Percentiles rank a stretch among this genome's conserved stretches.
Conservation (phyloP, 2,329 filamentous ascomycete species). For the Ophiocordyceps camponoti-saundersi region DNA sequence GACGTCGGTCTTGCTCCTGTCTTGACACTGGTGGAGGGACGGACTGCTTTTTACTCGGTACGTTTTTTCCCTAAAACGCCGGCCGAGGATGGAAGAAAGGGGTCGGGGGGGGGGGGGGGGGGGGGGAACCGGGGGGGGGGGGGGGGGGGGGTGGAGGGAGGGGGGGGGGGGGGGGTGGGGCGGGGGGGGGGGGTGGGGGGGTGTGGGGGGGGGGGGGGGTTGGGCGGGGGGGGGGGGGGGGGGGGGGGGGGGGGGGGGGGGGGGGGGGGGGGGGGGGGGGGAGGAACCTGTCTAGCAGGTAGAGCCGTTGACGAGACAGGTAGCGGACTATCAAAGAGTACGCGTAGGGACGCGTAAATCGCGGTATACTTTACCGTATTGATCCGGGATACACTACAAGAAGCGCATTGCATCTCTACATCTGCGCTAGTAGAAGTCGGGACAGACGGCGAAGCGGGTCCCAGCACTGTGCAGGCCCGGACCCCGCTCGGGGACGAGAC, state of each 20-base stretch:
- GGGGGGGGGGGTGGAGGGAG: background rate
- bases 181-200: background rate
- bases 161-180: background rate
- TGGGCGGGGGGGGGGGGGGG: background rate
- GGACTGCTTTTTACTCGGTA: background rate
- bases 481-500: background rate
- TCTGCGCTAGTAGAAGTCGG: background rate
- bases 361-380: background rate
- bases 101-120: background rate
- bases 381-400: background rate
- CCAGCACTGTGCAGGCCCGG: background rate
- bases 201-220: background rate
- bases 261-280: background rate
- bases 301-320: background rate
- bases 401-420: background rate
- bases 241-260: too few species aligned
- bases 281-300: background rate
- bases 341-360: background rate
- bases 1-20: background rate
- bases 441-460: too few species aligned
- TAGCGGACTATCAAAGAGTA: background rate
- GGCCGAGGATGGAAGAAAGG: background rate
- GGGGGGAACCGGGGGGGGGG: background rate
- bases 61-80: background rate
- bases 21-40: background rate